These are phyloP conservation scores for Blepharisma undulans DNA, from an alignment of 169 alveolate genomes.

Conservation along the genomic window DNA sequence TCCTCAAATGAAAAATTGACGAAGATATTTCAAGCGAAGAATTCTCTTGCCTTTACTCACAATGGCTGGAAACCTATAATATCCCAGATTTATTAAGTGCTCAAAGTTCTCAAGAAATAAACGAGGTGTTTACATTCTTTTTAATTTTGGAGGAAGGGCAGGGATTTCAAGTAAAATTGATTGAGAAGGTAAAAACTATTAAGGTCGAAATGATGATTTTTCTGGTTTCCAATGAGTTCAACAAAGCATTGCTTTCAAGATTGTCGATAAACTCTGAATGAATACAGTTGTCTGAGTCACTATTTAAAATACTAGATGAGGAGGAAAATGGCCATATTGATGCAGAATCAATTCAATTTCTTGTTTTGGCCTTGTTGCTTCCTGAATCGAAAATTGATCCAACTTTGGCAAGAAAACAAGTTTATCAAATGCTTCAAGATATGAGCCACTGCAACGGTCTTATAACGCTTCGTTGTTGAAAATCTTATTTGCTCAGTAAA, in stretches of 20 bases:
- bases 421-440: not conserved
- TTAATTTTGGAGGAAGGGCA: not conserved
- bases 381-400: conserved; percentile 34
- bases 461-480: not conserved
- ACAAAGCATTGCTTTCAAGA: not conserved
- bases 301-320: not conserved
- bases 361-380: not conserved
- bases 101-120: not conserved
- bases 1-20: conserved; percentile 16
- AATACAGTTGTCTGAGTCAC: not conserved
- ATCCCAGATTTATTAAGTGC: not conserved
- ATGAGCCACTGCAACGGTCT: conserved; percentile 27
- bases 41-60: not conserved
- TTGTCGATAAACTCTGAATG: not conserved
- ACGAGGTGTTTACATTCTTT: conserved; percentile 35
- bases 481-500: conserved; percentile 1
- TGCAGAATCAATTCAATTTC: conserved; percentile 29
- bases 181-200: not conserved
- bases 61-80: conserved; percentile 19
- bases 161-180: not conserved
- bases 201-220: not conserved
- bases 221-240: not conserved
- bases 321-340: conserved; percentile 19
- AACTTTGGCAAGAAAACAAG: not conserved
- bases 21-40: conserved; percentile 20